phyloP scores from a whole-genome alignment of 139 green algal genomes.

The Closterium sp. region DNA sequence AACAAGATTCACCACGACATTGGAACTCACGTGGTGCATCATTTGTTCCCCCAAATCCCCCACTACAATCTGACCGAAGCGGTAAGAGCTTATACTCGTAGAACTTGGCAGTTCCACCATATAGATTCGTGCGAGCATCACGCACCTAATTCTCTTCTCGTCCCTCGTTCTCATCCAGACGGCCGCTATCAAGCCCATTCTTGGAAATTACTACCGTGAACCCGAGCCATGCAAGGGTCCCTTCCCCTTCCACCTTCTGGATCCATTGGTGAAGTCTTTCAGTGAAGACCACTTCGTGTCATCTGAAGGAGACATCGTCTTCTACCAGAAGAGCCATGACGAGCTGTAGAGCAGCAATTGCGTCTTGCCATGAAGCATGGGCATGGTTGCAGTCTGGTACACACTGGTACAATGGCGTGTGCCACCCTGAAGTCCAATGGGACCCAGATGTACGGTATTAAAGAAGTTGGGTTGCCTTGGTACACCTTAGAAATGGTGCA shows the following conservation, averaged over 20 bases:
- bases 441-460: no score
- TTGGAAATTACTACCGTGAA: constrained; percentile 88
- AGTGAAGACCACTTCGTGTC: constrained; percentile 79
- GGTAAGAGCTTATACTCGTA: not conserved
- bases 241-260: constrained; percentile 77
- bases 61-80: constrained; percentile 89
- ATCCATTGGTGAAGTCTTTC: constrained; percentile 73
- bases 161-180: constrained; percentile 50
- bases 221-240: constrained; percentile 62
- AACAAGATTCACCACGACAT: constrained; percentile 97
- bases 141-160: not conserved
- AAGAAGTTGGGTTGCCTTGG: no score
- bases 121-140: not conserved
- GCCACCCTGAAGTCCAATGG: no score
- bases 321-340: constrained; percentile 65
- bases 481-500: no score
- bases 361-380: no score
- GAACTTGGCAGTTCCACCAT: not conserved
- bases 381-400: no score
- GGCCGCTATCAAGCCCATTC: constrained; percentile 79
- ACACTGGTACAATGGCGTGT: no score
- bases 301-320: constrained; percentile 79
- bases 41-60: constrained; percentile 91
- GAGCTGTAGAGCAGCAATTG: not conserved
- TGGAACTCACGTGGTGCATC: constrained; percentile 90